Evolutionary conservation across 495 filamentous ascomycete genomes (phyloP).

Genomic region (Aspergillus panamensis): DNA sequence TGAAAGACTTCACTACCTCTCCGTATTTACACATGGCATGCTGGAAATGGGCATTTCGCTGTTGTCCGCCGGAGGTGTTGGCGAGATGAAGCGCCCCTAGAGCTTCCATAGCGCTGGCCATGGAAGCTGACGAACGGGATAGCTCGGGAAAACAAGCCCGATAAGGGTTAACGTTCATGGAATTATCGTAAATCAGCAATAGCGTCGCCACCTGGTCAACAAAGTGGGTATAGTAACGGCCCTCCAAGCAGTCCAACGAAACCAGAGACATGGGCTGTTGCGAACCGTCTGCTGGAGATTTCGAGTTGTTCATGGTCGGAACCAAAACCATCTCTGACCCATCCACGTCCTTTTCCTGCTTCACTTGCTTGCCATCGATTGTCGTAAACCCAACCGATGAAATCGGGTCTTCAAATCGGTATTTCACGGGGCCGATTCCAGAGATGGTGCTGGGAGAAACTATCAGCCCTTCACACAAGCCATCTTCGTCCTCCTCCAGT

Average conservation of each 20-base stretch:
- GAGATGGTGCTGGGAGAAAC: constrained; percentile 15
- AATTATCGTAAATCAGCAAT: constrained; percentile 39
- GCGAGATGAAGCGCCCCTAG: constrained; percentile 43
- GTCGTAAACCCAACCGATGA: neutral
- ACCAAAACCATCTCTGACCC: constrained; percentile 22
- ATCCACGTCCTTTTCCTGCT: constrained; percentile 19
- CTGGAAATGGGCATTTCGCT: constrained; percentile 39
- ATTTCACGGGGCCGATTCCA: constrained; percentile 14
- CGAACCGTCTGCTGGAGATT: constrained; percentile 23
- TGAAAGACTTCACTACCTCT: constrained; percentile 37
- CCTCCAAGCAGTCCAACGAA: constrained; percentile 28
- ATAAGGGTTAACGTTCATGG: constrained; percentile 37
- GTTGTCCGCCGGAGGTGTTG: constrained; percentile 34
- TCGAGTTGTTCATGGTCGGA: constrained; percentile 23
- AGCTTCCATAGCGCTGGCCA: constrained; percentile 44
- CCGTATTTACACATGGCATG: constrained; percentile 43
- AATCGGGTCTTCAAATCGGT: constrained; percentile 30
- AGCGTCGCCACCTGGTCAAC: constrained; percentile 38
- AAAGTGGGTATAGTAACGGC: constrained; percentile 39
- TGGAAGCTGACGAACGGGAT: constrained; percentile 35
- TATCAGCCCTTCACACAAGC: constrained; percentile 9
- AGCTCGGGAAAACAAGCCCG: constrained; percentile 38
- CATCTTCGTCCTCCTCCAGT: constrained; percentile 10
- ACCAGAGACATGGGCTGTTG: constrained; percentile 27
- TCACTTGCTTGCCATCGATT: constrained; percentile 8